Base-by-base conservation (phyloP, 2,329 filamentous ascomycete species). In the Xylariaceae sp. region DNA sequence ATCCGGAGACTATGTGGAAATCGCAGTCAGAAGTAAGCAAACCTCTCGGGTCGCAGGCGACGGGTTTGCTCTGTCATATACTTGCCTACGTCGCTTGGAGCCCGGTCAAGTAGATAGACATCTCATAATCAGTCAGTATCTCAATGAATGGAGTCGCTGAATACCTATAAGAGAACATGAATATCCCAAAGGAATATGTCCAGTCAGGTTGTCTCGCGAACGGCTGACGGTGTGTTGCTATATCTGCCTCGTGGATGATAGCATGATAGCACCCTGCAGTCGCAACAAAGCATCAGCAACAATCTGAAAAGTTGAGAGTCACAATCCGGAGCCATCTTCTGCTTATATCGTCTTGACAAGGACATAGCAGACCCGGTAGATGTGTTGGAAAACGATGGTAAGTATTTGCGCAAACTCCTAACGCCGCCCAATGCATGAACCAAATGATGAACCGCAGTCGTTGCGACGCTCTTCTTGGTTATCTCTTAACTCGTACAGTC, bases 381-480 rank as follows among this genome's bases (percentile, higher is more conserved):
- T 42, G 48, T 18, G 18, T 53, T 8, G 23, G 42, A 55, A 62
- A 51, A 48, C 35, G 45, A 57, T 52, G 47, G 3, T 49, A 62
- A 42, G 53, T 61, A 63, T 58, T 56, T 48, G 44, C 55, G 53
- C 56, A 67, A 63, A 34, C 50, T 17, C 58, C 53, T 35, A 53
- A 70, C 69, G 68, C 69, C 69, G 51, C 61, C 67, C 67, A 67
- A 70, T 70, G 69, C 68, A 67, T 37, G 53, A 54, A 57, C n/a
- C 44, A 23, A 35, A 55, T 58, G 18, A 58, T 34, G 53, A 4
- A 39, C 45, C 59, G 42, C 44, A n/a, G 15, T 7, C 51, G 9
- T 42, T 34, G 10, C 17, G 4, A 50, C 18, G 4, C 42, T 10
- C 48, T 23, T 39, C 51, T 44, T 39, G 51, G 30, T 56, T 51